Base-by-base conservation (phyloP, 305 asterid genomes). In the Fraxinus baroniana region DNA sequence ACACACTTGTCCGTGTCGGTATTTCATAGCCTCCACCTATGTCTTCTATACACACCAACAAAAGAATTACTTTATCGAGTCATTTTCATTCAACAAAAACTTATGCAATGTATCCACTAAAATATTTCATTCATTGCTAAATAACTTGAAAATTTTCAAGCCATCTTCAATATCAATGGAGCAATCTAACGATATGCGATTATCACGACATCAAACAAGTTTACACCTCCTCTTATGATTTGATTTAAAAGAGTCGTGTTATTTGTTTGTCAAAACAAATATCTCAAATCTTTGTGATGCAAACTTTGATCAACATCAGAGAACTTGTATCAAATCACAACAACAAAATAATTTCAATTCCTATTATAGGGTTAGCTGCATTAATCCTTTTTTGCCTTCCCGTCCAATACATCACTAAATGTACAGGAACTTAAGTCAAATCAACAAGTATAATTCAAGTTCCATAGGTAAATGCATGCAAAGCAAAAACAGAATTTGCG, bases 321-420 rank as follows among this genome's bases (percentile, higher is more conserved):
- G 80, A 74, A 57, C 70, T 75, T 20, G 22, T 80, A 36, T 71
- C 49, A 80, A 73, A 33, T 78, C 64, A 33, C 79, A 74, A 32
- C 18, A 46, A 46, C 41, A 80, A 78, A 49, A 80, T 26, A 66
- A 66, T 32, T 66, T 66, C 37, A 12, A 26, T 68, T 71, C 75
- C 76, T 71, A 71, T n/a, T 15, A 71, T 17, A 71, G 2, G 68
- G 76, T 6, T 10, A 32, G 76, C 44, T 71, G 76, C 74, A 28
- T 71, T 71, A 30, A 30, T 32, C 76, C 4, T 71, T 32, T 71
- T 71, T 71, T 33, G 22, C 44, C 76, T 32, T 15, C 44, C 76
- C 22, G 2, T 71, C 24, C 39, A 30, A 71, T 71, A 71, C 24
- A 71, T 71, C 10, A 26, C 37, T 26, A 28, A 68, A 26, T 13